phyloP scores from a whole-genome alignment of 2,329 filamentous ascomycete species.

The Arachnomyces sp. region DNA sequence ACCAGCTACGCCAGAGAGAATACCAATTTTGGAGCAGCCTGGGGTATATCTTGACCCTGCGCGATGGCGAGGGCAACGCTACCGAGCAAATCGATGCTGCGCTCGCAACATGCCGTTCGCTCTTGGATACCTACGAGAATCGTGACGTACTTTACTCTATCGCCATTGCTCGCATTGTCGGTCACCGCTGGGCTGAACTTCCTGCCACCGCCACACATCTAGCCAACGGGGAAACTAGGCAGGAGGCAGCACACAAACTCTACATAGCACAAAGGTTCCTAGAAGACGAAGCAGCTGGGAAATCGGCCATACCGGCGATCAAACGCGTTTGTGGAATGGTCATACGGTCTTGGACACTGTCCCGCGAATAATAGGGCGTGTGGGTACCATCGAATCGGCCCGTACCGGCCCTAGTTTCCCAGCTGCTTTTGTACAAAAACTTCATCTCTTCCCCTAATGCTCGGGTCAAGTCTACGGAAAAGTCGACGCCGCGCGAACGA shows the following conservation, averaged over 20 bases:
- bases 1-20: conserved; percentile 52
- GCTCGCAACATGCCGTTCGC: conserved; percentile 55
- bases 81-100: conserved; percentile 56
- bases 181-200: conserved; percentile 53
- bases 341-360: conserved; percentile 47
- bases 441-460: too few species aligned
- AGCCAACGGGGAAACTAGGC: conserved; percentile 53
- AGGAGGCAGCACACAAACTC: conserved; percentile 57
- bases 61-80: conserved; percentile 46
- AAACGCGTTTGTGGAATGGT: conserved; percentile 63
- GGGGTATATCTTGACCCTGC: conserved; percentile 60
- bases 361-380: conserved; percentile 22
- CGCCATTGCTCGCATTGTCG: conserved; percentile 67
- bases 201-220: conserved; percentile 46
- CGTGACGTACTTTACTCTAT: conserved; percentile 87
- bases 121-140: conserved; percentile 75
- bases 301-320: conserved; percentile 67
- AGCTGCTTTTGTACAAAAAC: too few species aligned
- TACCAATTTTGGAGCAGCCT: conserved; percentile 77
- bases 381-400: too few species aligned
- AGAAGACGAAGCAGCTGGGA: conserved; percentile 54
- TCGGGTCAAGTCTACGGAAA: too few species aligned
- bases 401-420: too few species aligned
- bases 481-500: too few species aligned
- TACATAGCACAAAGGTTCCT: conserved; percentile 63